Evolutionary conservation across 1,284 basidiomycete species (phyloP).

Genomic region (Rhizoctonia solani): DNA sequence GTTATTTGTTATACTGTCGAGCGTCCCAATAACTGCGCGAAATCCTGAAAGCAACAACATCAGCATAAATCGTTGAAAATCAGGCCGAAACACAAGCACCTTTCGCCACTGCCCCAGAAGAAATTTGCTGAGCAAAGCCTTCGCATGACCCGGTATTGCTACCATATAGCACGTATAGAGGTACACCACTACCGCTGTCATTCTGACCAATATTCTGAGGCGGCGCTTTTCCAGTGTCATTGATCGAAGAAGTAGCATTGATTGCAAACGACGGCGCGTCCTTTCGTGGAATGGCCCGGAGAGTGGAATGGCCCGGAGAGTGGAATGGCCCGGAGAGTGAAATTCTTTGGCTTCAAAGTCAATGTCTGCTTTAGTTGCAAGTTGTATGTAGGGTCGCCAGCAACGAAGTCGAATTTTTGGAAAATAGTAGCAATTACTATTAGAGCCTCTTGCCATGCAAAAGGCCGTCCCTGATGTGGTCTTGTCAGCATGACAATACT

Average conservation of each 20-base stretch:
- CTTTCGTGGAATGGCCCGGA: no score
- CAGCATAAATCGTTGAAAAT: not conserved
- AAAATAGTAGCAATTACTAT: constrained; percentile 44
- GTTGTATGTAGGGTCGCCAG: constrained; percentile 42
- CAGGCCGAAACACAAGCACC: constrained; percentile 21
- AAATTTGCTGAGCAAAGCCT: constrained; percentile 33
- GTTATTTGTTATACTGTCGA: constrained; percentile 36
- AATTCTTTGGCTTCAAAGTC: constrained; percentile 44
- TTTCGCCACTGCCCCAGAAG: constrained; percentile 33
- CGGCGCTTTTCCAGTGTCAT: not conserved
- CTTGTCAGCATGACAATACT: not conserved
- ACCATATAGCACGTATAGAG: constrained; percentile 28
- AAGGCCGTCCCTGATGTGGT: constrained; percentile 39
- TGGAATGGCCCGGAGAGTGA: constrained; percentile 42
- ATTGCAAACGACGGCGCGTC: constrained; percentile 18
- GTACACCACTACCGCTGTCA: not conserved
- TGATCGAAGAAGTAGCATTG: not conserved
- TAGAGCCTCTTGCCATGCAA: constrained; percentile 44
- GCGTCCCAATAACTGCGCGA: not conserved
- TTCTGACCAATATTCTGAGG: constrained; percentile 28
- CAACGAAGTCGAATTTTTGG: constrained; percentile 43
- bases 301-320: no score
- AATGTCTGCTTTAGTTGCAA: constrained; percentile 43
- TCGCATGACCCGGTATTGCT: constrained; percentile 38
- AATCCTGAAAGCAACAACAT: not conserved